Conservation (phyloP, 2,329 filamentous ascomycete genomes). For the Fonsecaea pedrosoi region DNA sequence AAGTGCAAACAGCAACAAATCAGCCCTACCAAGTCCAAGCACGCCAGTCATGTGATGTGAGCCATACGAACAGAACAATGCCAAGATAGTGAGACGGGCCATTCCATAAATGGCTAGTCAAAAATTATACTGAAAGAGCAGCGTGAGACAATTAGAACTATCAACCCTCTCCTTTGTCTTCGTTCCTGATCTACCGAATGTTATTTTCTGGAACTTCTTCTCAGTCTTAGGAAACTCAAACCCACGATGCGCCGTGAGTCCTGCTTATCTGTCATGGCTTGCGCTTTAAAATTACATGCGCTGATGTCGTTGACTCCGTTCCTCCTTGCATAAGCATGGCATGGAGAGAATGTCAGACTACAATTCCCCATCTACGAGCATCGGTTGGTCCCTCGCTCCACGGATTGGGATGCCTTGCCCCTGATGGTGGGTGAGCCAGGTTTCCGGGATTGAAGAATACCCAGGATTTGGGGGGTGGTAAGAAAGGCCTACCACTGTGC, state of each 20-base stretch:
- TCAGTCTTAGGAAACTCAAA: not conserved
- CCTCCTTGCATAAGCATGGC: not conserved
- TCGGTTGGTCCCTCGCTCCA: conserved; percentile 1
- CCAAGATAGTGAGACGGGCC: not conserved
- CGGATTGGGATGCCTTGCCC: conserved; percentile 4
- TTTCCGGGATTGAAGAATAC: not conserved
- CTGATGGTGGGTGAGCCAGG: conserved; percentile 4
- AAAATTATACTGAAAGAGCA: not conserved
- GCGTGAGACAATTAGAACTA: not conserved
- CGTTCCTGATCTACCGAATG: no score
- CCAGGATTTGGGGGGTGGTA: conserved; percentile 4
- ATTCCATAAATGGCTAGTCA: not conserved
- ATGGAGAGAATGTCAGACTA: not conserved
- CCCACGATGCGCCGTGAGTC: not conserved
- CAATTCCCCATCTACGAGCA: not conserved
- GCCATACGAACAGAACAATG: not conserved
- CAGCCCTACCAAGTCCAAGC: not conserved
- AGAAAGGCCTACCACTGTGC: conserved; percentile 5
- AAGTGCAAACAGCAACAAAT: not conserved
- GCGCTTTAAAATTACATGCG: not conserved
- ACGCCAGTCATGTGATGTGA: not conserved
- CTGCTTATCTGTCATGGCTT: not conserved
- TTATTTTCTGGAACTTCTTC: no score
- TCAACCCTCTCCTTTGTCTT: not conserved
- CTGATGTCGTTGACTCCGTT: not conserved